These are phyloP conservation scores for Saccharomyces hybrid DNA, from an alignment of 1,139 yeast species.

Conservation along the genomic window DNA sequence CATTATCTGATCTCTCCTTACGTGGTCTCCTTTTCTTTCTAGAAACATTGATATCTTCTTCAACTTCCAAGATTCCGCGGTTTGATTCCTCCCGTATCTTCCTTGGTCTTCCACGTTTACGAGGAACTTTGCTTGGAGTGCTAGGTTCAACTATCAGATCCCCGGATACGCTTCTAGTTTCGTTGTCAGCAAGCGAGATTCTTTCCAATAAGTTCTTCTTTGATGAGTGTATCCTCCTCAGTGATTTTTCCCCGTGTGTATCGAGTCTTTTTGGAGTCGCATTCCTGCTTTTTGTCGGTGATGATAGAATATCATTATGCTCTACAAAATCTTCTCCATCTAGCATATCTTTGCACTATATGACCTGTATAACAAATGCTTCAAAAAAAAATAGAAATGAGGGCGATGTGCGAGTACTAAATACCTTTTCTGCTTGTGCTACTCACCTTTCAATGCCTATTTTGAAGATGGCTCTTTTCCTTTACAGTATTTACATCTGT, in stretches of 20 bases:
- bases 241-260: not conserved
- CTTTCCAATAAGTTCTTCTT: constrained; percentile 4
- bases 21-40: not conserved
- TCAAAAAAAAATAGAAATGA: not conserved
- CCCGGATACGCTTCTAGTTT: constrained; percentile 1
- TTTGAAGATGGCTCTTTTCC: not conserved
- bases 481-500: not conserved
- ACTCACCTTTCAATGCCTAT: not conserved
- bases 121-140: not conserved
- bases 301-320: constrained; percentile 21
- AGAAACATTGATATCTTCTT: not conserved
- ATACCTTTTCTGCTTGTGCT: not conserved
- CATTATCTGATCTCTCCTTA: not conserved
- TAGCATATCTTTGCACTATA: not conserved
- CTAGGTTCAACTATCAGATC: not conserved
- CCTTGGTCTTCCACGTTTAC: constrained; percentile 13
- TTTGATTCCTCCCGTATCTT: constrained; percentile 1
- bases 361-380: not conserved
- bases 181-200: not conserved
- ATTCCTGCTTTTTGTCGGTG: constrained; percentile 16
- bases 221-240: not conserved
- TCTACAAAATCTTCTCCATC: not conserved
- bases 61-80: not conserved
- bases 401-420: not conserved
- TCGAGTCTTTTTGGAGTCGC: not conserved